Base-by-base conservation (phyloP, 768 basidiomycete genomes). In the Astraeus odoratus region DNA sequence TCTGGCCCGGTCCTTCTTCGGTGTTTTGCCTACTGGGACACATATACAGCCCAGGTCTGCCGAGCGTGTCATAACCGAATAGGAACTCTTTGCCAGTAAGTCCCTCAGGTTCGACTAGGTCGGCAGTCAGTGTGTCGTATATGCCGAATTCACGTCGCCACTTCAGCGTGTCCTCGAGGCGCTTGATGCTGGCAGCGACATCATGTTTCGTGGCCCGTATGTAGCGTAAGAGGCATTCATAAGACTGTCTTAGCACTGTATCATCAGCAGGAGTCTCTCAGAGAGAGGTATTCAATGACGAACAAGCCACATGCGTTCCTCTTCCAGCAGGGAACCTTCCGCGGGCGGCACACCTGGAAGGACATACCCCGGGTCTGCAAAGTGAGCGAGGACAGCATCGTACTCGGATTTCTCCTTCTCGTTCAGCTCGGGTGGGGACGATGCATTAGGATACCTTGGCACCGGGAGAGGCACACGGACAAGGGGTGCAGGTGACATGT, bases 101-200 rank as follows among this genome's bases (percentile, higher is more conserved):
- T 1, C 79, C 81, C 67, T 94, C 91, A 15, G 81, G 78, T 52
- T 86, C 83, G 51, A 95, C 78, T 49, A 75, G 67, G 0, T 74
- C 71, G 3, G 83, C 62, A 1, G 75, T 78, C 57, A 89, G 60
- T 23, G 63, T 45, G 51, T 83, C 77, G 51, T 87, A 80, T 15
- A 91, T 52, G 10, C 85, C 84, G 59, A 74, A 92, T 43, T 88
- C 86, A 26, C 89, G 73, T 40, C 90, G 69, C 91, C 91, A 93
- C 49, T 71, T 76, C 25, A 87, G 68, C 1, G 90, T 89, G 18
- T 61, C 73, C 57, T 91, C 85, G 2, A 90, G 61, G 12, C 88
- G 73, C 29, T 72, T 68, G 44, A 89, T 81, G 3, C 79, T 75
- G 22, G 60, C 65, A n/a, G 69, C 57, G 6, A 67, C 61, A 45